These are phyloP conservation scores for Yamadazyma atlantica DNA, from an alignment of 1,139 yeast genomes.

Conservation along the genomic window DNA sequence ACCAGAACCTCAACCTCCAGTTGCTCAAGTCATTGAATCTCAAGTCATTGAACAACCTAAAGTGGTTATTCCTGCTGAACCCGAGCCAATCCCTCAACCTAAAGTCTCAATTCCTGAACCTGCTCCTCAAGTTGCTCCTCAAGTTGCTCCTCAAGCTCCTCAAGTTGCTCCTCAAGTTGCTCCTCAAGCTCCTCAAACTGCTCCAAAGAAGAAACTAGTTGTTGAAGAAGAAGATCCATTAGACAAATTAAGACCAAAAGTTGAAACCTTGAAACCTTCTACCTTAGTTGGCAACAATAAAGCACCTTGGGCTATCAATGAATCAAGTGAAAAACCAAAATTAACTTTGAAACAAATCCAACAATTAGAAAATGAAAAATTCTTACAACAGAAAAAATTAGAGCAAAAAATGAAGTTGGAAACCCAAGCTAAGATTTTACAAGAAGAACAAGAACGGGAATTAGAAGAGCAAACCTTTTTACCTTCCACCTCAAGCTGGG, in stretches of 20 bases:
- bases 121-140: not conserved
- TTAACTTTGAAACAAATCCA: constrained; percentile 71
- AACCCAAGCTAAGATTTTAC: constrained; percentile 15
- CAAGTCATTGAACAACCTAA: constrained; percentile 11
- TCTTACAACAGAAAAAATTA: constrained; percentile 35
- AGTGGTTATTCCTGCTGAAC: constrained; percentile 9
- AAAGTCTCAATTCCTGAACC: constrained; percentile 4
- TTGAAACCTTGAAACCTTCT: constrained; percentile 14
- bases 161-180: not conserved
- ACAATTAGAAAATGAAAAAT: constrained; percentile 59
- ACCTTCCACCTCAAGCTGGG: constrained; percentile 61
- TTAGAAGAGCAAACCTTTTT: constrained; percentile 23
- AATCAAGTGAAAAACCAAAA: constrained; percentile 38
- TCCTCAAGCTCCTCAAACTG: not conserved
- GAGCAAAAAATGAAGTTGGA: constrained; percentile 30
- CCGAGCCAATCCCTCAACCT: not conserved
- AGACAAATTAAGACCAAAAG: constrained; percentile 9
- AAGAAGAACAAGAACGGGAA: constrained; percentile 24
- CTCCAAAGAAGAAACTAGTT: not conserved
- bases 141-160: not conserved
- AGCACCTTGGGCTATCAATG: constrained; percentile 59
- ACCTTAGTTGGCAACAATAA: constrained; percentile 17
- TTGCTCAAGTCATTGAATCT: constrained; percentile 3
- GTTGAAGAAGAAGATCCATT: constrained; percentile 3
- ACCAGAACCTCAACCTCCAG: constrained; percentile 6